A percentile compares a stretch with the other conserved stretches of the same genome.
phyloP scores from a whole-genome alignment of 345 rosid species.

The Rhodomyrtus tomentosa region DNA sequence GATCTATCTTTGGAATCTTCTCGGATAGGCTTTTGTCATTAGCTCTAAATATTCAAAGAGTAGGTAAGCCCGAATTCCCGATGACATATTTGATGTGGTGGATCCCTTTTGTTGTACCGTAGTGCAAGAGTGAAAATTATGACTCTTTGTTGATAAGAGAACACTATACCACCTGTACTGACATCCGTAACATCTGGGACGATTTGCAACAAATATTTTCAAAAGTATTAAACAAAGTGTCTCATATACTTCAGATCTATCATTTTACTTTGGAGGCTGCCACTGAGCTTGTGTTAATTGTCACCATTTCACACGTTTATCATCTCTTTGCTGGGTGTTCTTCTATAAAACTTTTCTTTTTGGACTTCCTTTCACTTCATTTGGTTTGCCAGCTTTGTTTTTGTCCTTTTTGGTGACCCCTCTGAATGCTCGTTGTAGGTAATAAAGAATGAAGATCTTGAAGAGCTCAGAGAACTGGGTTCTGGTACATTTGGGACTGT shows the following conservation, averaged over 20 bases:
- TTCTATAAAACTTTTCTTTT: neutral
- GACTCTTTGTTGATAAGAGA: neutral
- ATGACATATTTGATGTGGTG: neutral
- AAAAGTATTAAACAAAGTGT: neutral
- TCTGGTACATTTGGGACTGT: neutral
- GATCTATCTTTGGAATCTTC: neutral
- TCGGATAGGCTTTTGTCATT: neutral
- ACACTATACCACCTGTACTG: neutral
- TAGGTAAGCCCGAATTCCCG: neutral
- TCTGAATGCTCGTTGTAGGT: neutral
- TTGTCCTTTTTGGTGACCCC: neutral
- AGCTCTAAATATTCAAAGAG: neutral
- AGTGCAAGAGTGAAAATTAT: neutral
- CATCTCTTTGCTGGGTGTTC: neutral
- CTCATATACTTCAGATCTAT: neutral
- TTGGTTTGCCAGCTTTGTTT: neutral
- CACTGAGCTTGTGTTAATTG: neutral
- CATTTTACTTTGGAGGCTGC: neutral
- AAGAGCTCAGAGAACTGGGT: neutral
- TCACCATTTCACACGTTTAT: neutral
- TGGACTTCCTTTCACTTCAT: neutral
- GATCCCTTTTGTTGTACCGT: neutral
- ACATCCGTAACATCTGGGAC: neutral
- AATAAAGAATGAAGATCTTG: neutral
- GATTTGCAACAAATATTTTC: neutral